phyloP scores from a whole-genome alignment of 306 rosid species.

The Lablab purpureus region DNA sequence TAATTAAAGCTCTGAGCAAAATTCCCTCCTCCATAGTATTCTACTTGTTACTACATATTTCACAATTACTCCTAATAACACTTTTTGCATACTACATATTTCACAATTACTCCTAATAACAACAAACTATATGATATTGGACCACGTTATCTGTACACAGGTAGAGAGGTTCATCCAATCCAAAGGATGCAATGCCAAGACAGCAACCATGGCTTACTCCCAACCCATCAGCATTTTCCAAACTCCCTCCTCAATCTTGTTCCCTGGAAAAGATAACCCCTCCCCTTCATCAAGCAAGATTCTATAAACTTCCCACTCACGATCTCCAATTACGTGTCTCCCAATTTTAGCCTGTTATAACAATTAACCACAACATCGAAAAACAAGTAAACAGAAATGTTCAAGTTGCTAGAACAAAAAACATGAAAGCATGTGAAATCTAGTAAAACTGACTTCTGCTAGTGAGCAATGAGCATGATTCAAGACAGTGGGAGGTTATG shows the following conservation, averaged over 20 bases:
- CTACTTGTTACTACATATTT: conserved; percentile 37
- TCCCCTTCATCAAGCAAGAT: conserved; percentile 92
- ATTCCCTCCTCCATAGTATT: conserved; percentile 21
- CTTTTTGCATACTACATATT: conserved; percentile 22
- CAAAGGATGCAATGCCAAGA: conserved; percentile 25
- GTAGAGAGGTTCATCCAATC: conserved; percentile 21
- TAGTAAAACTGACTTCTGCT: not conserved
- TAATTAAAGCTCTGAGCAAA: conserved; percentile 12
- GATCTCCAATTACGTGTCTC: conserved; percentile 74
- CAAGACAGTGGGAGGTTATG: not conserved
- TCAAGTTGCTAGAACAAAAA: conserved; percentile 26
- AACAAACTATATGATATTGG: conserved; percentile 26
- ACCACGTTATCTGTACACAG: conserved; percentile 55
- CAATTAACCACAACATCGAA: conserved; percentile 12
- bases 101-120: conserved; percentile 45
- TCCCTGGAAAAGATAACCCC: conserved; percentile 60
- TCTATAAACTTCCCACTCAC: conserved; percentile 95
- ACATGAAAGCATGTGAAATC: not conserved
- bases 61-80: conserved; percentile 44
- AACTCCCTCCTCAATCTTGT: conserved; percentile 73
- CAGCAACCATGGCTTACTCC: conserved; percentile 55
- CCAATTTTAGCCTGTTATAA: conserved; percentile 79
- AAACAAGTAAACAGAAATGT: not conserved
- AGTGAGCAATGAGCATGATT: conserved; percentile 18
- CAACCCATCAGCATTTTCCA: conserved; percentile 99